Percentiles rank a stretch among this genome's conserved stretches.
Evolutionary conservation across 116 monocot genomes (phyloP).

Genomic region (Cymodocea nodosa): DNA sequence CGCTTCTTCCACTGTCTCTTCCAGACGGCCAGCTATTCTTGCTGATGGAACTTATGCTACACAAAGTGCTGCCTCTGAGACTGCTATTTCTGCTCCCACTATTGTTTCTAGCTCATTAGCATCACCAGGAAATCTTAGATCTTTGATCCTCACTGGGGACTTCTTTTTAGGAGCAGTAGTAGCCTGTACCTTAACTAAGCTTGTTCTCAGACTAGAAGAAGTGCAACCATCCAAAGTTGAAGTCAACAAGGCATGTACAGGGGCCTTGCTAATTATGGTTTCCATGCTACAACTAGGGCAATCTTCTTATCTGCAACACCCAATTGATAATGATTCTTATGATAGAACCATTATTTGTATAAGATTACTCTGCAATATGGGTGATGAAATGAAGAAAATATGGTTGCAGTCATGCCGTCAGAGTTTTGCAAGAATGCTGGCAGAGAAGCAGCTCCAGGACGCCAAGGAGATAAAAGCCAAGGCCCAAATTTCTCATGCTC

Average conservation of each 20-base stretch:
- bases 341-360: constrained; percentile 64
- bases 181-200: constrained; percentile 56
- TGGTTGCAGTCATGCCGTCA: constrained; percentile 75
- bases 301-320: constrained; percentile 54
- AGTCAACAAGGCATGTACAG: constrained; percentile 32
- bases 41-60: constrained; percentile 87
- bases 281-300: constrained; percentile 67
- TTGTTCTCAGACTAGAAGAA: constrained; percentile 62
- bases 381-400: constrained; percentile 58
- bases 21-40: constrained; percentile 61
- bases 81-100: constrained; percentile 36
- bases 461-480: constrained; percentile 62
- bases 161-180: constrained; percentile 71
- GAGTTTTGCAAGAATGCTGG: constrained; percentile 80
- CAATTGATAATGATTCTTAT: constrained; percentile 70
- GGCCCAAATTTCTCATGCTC: constrained; percentile 56
- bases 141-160: constrained; percentile 65
- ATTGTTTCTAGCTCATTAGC: constrained; percentile 34
- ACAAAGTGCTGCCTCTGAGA: constrained; percentile 75
- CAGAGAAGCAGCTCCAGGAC: constrained; percentile 67
- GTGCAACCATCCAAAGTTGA: constrained; percentile 54
- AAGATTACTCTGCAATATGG: constrained; percentile 69
- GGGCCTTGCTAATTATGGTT: constrained; percentile 49
- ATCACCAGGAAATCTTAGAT: constrained; percentile 49
- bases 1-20: constrained; percentile 45